A percentile compares a stretch with the other conserved stretches of the same genome.
Evolutionary conservation across 2,329 filamentous ascomycete species (phyloP).

Genomic region (Colletotrichum limetticola): DNA sequence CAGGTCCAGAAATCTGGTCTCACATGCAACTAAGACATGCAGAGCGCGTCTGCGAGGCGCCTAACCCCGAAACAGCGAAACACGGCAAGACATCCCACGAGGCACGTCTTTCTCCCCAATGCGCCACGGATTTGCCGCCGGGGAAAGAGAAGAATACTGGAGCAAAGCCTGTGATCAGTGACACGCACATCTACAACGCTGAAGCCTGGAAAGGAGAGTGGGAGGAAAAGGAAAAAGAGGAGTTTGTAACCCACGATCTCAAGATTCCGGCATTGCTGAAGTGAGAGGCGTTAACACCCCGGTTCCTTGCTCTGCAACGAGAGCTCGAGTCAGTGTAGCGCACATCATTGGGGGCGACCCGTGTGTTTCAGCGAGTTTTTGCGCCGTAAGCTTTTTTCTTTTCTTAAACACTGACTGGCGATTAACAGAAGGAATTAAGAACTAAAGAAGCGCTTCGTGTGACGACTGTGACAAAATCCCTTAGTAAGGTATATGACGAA

Average conservation of each 20-base stretch:
- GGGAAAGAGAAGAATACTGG: background rate
- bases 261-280: background rate
- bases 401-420: background rate
- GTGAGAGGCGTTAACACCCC: background rate
- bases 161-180: background rate
- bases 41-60: too few relatives aligned
- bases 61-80: background rate
- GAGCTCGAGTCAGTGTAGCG: conserved; percentile 16
- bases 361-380: conserved; percentile 25
- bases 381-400: background rate
- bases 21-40: background rate
- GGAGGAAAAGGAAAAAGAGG: background rate
- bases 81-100: background rate
- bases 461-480: background rate
- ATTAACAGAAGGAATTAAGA: background rate
- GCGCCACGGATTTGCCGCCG: background rate
- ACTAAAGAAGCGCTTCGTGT: background rate
- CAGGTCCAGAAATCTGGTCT: background rate
- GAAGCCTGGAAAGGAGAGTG: background rate
- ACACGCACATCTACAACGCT: background rate
- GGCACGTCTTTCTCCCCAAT: background rate
- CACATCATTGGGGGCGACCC: background rate
- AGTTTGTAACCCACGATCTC: background rate
- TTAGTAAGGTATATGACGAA: background rate
- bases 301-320: conserved; percentile 5